Evolutionary conservation across 2,329 filamentous ascomycete species (phyloP), one percentile per base, ranked within the genome.

Genomic region (Bimuria novae-zelandiae): DNA sequence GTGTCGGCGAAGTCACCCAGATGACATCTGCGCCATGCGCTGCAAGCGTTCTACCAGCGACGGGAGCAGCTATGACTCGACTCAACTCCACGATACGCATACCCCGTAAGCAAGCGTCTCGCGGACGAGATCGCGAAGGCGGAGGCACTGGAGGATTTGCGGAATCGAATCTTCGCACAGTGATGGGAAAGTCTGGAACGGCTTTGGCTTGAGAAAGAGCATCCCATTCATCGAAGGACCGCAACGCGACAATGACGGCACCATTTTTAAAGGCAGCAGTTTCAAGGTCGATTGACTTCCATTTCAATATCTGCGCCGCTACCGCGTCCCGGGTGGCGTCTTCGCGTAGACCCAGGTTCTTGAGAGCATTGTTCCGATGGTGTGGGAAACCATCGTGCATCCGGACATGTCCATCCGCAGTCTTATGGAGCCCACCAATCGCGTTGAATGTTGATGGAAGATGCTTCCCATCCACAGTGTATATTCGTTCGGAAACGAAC

Each of bases 341-440:
- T 0, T 52, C 48, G 0, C 63, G 40, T 4, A 81, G 63, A 0
- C 75, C 76, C 0, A 85, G 68, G 0, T 85, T 67, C 2, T 64
- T 52, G 3, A 80, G 65, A 0, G 77, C 75, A 3, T 76, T 79
- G 2, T 70, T 23, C 0, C 75, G 74, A 52, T 85, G 82, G 45
- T 84, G 77, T 0, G 77, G 73, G 50, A 85, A 84, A 0, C 65
- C 65, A 49, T 84, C 82, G 55, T 86, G 83, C 40, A 85, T 77
- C 2, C 82, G 76, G 2, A 85, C 76, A 44, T 80, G 71, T 1
- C 82, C 82, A 52, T 84, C 81, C 0, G 67, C 64, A 0, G 81
- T 78, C 47, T 72, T 73, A 60, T 85, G 77, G 0, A 84, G 60
- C 0, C 82, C 83, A 2, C 82, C 80, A 3, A 85, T 75, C 0